Conservation (phyloP, 148 eudicot genomes). For the Polygonum aviculare region DNA sequence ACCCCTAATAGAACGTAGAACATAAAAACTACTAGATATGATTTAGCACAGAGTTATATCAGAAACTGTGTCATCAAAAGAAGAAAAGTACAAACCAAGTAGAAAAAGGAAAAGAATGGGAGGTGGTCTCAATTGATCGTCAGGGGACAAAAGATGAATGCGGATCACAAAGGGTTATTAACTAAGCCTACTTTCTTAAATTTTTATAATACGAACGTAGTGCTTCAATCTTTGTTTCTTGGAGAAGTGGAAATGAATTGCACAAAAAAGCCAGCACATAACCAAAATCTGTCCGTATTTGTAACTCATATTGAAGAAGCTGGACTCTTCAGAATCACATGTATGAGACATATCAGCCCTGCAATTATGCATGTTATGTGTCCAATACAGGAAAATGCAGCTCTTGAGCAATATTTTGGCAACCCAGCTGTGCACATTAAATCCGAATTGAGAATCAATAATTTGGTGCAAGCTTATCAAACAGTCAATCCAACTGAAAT, state of each 20-base stretch:
- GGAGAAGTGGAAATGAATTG: background rate
- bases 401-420: background rate
- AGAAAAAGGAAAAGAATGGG: background rate
- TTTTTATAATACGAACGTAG: background rate
- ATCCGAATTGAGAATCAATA: background rate
- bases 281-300: background rate
- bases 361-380: background rate
- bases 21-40: background rate
- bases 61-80: background rate
- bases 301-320: background rate
- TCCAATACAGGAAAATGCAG: background rate
- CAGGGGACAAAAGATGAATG: background rate
- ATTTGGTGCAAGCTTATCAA: background rate
- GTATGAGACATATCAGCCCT: background rate
- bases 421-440: background rate
- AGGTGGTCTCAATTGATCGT: background rate
- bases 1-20: background rate
- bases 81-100: background rate
- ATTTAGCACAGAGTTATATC: background rate
- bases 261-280: background rate
- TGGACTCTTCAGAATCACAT: background rate
- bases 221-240: background rate
- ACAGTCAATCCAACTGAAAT: background rate
- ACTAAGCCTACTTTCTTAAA: background rate
- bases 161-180: constrained; percentile 2